phyloP scores from a whole-genome alignment of 495 filamentous ascomycete species.

The Lentithecium fluviatile region DNA sequence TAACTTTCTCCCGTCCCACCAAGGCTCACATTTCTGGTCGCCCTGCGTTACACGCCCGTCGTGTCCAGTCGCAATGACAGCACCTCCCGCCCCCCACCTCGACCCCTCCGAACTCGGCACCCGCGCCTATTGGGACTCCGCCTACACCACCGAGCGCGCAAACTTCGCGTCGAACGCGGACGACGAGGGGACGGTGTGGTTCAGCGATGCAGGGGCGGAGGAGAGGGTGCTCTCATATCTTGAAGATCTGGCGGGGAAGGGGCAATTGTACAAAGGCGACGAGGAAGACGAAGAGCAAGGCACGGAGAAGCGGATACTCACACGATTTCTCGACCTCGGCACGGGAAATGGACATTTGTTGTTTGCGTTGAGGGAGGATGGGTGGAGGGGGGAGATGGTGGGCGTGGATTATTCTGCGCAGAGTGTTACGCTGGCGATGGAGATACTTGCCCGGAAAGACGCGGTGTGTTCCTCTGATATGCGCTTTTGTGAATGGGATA shows the following conservation, averaged over 20 bases:
- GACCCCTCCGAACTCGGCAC: slow-evolving; percentile 65
- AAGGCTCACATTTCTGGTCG: not conserved
- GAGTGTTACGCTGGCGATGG: slow-evolving; percentile 68
- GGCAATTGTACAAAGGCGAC: slow-evolving; percentile 24
- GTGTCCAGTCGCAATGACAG: slow-evolving; percentile 1
- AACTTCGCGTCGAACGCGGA: slow-evolving; percentile 61
- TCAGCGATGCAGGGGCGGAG: slow-evolving; percentile 70
- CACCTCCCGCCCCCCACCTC: slow-evolving; percentile 46
- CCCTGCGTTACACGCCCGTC: not conserved
- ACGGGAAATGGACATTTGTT: slow-evolving; percentile 91
- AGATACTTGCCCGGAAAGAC: slow-evolving; percentile 32
- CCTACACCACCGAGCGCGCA: slow-evolving; percentile 60
- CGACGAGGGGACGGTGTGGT: slow-evolving; percentile 73
- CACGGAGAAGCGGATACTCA: not conserved
- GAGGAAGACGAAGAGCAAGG: slow-evolving; percentile 18
- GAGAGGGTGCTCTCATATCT: slow-evolving; percentile 60
- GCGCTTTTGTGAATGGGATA: slow-evolving; percentile 73
- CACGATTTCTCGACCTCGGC: slow-evolving; percentile 70
- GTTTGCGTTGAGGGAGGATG: slow-evolving; percentile 59
- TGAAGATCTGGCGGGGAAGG: slow-evolving; percentile 34
- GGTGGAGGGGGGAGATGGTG: slow-evolving; percentile 62
- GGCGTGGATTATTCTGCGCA: slow-evolving; percentile 82
- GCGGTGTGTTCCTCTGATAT: slow-evolving; percentile 45
- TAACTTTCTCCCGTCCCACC: not conserved
- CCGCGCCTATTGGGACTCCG: slow-evolving; percentile 71